Evolutionary conservation across 1,284 basidiomycete species (phyloP).

Genomic region (Ceratobasidium sp.): DNA sequence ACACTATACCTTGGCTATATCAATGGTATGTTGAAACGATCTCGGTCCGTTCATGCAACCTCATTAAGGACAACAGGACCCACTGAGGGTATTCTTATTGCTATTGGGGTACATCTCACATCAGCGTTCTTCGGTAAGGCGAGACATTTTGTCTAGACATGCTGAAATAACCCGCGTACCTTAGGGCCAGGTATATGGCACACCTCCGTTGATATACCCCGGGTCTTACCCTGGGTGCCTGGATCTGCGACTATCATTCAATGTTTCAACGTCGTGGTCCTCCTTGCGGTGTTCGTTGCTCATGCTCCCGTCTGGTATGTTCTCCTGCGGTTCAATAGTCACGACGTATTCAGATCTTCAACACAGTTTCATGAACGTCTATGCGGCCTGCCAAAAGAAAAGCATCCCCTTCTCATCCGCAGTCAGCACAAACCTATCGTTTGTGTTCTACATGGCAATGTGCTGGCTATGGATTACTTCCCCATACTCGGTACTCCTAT

Average conservation of each 20-base stretch:
- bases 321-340: background rate
- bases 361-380: conserved; percentile 50
- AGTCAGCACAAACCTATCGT: conserved; percentile 49
- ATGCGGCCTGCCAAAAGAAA: conserved; percentile 42
- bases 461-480: conserved; percentile 51
- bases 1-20: conserved; percentile 52
- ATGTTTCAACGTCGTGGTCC: conserved; percentile 45
- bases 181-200: conserved; percentile 50
- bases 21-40: conserved; percentile 39
- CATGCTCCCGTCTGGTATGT: conserved; percentile 52
- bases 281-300: conserved; percentile 48
- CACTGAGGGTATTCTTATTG: conserved; percentile 52
- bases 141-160: background rate
- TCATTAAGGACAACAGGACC: conserved; percentile 45
- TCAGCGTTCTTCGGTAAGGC: conserved; percentile 51
- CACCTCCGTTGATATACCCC: conserved; percentile 36
- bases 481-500: conserved; percentile 49
- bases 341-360: background rate
- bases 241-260: conserved; percentile 40
- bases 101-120: conserved; percentile 51
- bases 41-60: background rate
- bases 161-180: background rate
- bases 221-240: conserved; percentile 26
- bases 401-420: conserved; percentile 48
- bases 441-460: conserved; percentile 48